Evolutionary conservation across 2,329 filamentous ascomycete species (phyloP), one percentile per base, ranked within the genome.

Genomic region (Claviceps sp.): DNA sequence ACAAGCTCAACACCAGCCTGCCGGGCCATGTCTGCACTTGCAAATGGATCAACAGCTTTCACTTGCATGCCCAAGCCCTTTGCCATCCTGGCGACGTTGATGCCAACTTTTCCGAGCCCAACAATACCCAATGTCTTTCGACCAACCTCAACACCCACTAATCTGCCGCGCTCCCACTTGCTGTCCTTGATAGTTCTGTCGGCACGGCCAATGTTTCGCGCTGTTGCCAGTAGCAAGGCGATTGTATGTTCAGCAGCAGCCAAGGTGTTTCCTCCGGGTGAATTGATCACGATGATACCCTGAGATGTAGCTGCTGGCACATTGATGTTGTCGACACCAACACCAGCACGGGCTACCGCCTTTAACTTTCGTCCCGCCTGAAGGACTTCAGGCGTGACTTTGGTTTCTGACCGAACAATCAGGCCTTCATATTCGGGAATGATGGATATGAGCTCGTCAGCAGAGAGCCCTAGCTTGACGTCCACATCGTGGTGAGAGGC

Each of bases 241-340:
- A 90, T 77, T 0, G 86, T 89, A 60, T 89, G 86, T 62, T 89
- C 86, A 0, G 86, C 86, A 0, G 87, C 87, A 0, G 87, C 87
- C 53, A 85, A 79, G 58, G 90, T 89, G 62, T 93, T 93, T 2
- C 87, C 87, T 17, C 80, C 78, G 0, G 87, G 87, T 26, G 80
- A 85, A 65, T 91, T 93, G 52, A 91, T 82, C 2, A 93, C 87
- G 49, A 90, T 82, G 54, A 91, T 82, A 19, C 87, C 87, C 51
- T 81, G 73, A 41, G 77, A 73, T 0, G 86, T 91, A 2, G 87
- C 87, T 7, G 81, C 78, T 38, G 80, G 72, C 0, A 91, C 82
- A 62, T 91, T 77, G 48, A 93, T 87, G 68, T 91, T 90, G 68
- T 91, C 86, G 24, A 91, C 85, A 37, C 85, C 87, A 1, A 91